A percentile compares a stretch with the other conserved stretches of the same genome.
phyloP scores from a whole-genome alignment of 805 yeast genomes.

The Sugiyamaella qingdaonensis region DNA sequence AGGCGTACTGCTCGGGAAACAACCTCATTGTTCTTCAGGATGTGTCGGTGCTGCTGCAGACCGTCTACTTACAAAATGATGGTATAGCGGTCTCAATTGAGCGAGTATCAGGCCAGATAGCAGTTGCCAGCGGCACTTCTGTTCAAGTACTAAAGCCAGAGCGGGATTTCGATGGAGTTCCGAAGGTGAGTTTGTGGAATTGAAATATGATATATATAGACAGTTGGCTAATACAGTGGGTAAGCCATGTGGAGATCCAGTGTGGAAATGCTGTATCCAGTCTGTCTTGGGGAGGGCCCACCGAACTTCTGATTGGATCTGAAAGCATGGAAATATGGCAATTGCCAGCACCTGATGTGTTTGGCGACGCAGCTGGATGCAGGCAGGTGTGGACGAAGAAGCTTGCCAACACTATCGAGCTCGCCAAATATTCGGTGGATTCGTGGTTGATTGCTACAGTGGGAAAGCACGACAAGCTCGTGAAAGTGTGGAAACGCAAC shows the following conservation, averaged over 20 bases:
- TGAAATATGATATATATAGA: not conserved
- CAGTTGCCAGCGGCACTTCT: constrained; percentile 22
- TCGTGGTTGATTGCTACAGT: constrained; percentile 62
- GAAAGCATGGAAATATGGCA: constrained; percentile 52
- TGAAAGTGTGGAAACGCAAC: constrained; percentile 75
- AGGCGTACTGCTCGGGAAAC: constrained; percentile 82
- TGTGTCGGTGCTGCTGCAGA: constrained; percentile 58
- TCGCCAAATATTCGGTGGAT: constrained; percentile 60
- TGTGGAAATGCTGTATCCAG: constrained; percentile 39
- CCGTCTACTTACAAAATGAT: constrained; percentile 65
- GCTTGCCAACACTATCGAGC: constrained; percentile 60
- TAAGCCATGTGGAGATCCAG: constrained; percentile 6
- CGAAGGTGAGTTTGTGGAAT: not conserved
- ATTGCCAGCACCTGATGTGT: constrained; percentile 20
- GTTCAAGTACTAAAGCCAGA: constrained; percentile 26
- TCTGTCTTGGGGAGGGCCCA: constrained; percentile 50
- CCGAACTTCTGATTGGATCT: constrained; percentile 63
- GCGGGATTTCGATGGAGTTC: constrained; percentile 19
- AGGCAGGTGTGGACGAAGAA: constrained; percentile 40
- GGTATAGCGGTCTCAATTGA: constrained; percentile 65
- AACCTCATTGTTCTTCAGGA: constrained; percentile 65
- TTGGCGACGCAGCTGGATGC: not conserved
- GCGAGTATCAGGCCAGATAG: constrained; percentile 47
- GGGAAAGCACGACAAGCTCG: constrained; percentile 58
- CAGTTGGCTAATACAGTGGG: not conserved